Evolutionary conservation across 495 filamentous ascomycete genomes (phyloP).

Genomic region (Lasiosphaeriaceae sp.): DNA sequence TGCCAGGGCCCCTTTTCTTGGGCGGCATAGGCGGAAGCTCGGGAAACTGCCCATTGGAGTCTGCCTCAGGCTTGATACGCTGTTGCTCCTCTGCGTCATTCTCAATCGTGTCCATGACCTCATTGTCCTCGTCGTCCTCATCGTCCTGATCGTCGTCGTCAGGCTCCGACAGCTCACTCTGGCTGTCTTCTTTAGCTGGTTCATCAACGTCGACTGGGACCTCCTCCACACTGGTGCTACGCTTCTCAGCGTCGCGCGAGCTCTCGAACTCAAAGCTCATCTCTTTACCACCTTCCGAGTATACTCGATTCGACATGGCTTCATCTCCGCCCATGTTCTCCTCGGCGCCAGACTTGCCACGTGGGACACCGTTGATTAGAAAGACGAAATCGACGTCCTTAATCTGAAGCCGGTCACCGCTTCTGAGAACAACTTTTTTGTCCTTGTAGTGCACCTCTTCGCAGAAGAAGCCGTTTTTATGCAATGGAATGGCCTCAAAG

Average conservation of each 20-base stretch:
- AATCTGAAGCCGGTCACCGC: slow-evolving; percentile 73
- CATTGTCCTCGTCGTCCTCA: slow-evolving; percentile 35
- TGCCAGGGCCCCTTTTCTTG: slow-evolving; percentile 77
- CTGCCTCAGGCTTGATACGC: slow-evolving; percentile 30
- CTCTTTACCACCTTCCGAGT: slow-evolving; percentile 52
- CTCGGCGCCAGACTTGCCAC: slow-evolving; percentile 65
- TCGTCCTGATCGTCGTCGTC: slow-evolving; percentile 30
- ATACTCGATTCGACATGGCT: slow-evolving; percentile 30
- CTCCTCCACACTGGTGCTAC: slow-evolving; percentile 48
- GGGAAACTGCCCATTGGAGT: slow-evolving; percentile 24
- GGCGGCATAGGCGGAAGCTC: slow-evolving; percentile 39
- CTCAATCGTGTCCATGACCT: slow-evolving; percentile 32
- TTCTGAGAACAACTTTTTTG: slow-evolving; percentile 60
- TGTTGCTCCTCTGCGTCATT: slow-evolving; percentile 35
- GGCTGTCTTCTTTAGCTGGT: slow-evolving; percentile 17
- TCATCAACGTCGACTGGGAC: slow-evolving; percentile 9
- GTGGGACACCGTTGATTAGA: slow-evolving; percentile 65
- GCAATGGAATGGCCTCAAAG: slow-evolving; percentile 78
- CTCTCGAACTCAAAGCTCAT: slow-evolving; percentile 68
- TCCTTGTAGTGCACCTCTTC: slow-evolving; percentile 68
- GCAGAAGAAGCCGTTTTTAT: slow-evolving; percentile 81
- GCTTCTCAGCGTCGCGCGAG: slow-evolving; percentile 45
- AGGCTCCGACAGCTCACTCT: slow-evolving; percentile 28
- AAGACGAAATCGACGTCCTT: slow-evolving; percentile 73
- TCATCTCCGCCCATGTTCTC: slow-evolving; percentile 40